These are phyloP conservation scores for Fonsecaea nubica DNA, from an alignment of 2,329 filamentous ascomycete species.

Conservation along the genomic window DNA sequence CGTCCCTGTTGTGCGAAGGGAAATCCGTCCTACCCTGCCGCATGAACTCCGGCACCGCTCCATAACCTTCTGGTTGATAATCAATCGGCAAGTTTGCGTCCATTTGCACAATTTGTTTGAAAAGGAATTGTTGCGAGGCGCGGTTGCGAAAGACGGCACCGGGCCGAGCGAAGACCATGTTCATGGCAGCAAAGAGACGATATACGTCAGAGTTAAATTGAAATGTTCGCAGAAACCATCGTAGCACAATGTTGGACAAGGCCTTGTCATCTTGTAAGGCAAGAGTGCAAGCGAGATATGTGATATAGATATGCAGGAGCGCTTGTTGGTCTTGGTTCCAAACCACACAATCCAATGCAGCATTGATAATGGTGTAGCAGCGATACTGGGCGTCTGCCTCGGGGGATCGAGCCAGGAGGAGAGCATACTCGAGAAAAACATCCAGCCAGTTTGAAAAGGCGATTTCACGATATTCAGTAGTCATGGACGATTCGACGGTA, in stretches of 20 bases:
- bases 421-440: conserved; percentile 84
- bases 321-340: conserved; percentile 75
- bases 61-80: conserved; percentile 47
- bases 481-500: conserved; percentile 24
- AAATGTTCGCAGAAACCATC: conserved; percentile 84
- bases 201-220: conserved; percentile 82
- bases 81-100: conserved; percentile 70
- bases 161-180: conserved; percentile 68
- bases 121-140: conserved; percentile 85
- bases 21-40: conserved; percentile 20
- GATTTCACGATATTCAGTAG: conserved; percentile 72
- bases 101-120: conserved; percentile 89
- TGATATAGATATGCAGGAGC: conserved; percentile 75
- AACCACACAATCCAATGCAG: conserved; percentile 79
- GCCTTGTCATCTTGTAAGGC: conserved; percentile 78
- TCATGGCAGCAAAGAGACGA: conserved; percentile 80
- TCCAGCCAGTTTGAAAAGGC: conserved; percentile 86
- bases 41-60: conserved; percentile 47
- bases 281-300: conserved; percentile 83
- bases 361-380: conserved; percentile 75
- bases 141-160: conserved; percentile 67
- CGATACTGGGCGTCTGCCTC: conserved; percentile 70
- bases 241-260: conserved; percentile 70
- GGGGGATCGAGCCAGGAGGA: conserved; percentile 69
- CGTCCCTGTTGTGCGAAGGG: background rate